These are phyloP conservation scores for Globisporangium megalacanthum DNA, from an alignment of 352 stramenopile species.

Conservation along the genomic window DNA sequence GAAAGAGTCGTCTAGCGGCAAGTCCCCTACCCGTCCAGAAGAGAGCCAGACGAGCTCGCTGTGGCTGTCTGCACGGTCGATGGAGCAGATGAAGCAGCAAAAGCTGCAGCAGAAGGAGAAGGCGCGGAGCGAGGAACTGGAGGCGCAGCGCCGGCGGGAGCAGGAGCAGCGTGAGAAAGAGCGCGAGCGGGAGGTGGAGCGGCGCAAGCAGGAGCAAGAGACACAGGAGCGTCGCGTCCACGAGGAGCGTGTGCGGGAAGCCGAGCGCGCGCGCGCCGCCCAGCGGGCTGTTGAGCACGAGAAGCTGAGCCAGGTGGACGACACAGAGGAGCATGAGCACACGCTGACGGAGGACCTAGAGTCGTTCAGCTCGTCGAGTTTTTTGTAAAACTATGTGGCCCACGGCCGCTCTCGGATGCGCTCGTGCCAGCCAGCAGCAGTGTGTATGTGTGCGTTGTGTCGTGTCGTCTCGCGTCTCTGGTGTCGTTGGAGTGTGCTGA, in stretches of 20 bases:
- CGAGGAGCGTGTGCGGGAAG: slow-evolving; percentile 51
- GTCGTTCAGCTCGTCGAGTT: slow-evolving; percentile 84
- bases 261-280: slow-evolving; percentile 44
- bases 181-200: slow-evolving; percentile 56
- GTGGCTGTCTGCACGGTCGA: slow-evolving; percentile 77
- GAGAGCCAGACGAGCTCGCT: slow-evolving; percentile 72
- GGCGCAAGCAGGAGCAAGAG: slow-evolving; percentile 55
- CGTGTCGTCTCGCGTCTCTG: no score
- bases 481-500: no score
- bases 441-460: no score
- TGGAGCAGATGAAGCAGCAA: slow-evolving; percentile 86
- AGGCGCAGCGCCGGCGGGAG: slow-evolving; percentile 61
- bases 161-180: slow-evolving; percentile 60
- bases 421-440: no score
- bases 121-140: slow-evolving; percentile 58
- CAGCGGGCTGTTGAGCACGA: slow-evolving; percentile 57
- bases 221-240: slow-evolving; percentile 50
- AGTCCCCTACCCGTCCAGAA: slow-evolving; percentile 48
- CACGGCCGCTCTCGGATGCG: no score
- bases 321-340: slow-evolving; percentile 63
- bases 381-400: no score
- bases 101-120: slow-evolving; percentile 84
- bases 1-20: slow-evolving; percentile 61
- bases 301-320: slow-evolving; percentile 60
- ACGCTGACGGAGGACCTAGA: slow-evolving; percentile 76